Base-by-base conservation (phyloP, 768 basidiomycete species). In the Saitozyma sp. region DNA sequence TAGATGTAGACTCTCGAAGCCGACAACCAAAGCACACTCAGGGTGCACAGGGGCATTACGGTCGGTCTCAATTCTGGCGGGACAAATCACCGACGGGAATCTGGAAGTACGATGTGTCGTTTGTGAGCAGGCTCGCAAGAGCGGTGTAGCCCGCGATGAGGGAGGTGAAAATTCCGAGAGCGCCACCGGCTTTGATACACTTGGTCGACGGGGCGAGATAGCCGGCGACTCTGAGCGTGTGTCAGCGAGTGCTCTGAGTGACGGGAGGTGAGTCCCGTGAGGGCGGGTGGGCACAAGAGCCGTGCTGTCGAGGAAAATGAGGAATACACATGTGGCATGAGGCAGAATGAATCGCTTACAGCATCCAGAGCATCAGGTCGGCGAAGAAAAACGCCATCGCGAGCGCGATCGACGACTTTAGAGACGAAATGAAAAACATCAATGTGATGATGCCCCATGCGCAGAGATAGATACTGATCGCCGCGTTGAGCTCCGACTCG, bases 301-400 rank as follows among this genome's bases (percentile, higher is more conserved):
- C n/a, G n/a, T n/a, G n/a, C n/a, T n/a, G n/a, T n/a, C n/a, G n/a
- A n/a, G n/a, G n/a, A n/a, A n/a, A n/a, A n/a, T n/a, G n/a, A n/a
- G n/a, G n/a, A n/a, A n/a, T n/a, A n/a, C n/a, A n/a, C n/a, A n/a
- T n/a, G n/a, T n/a, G n/a, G n/a, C n/a, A n/a, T n/a, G n/a, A n/a
- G n/a, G n/a, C n/a, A n/a, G n/a, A n/a, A n/a, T n/a, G n/a, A n/a
- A n/a, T n/a, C n/a, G n/a, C n/a, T n/a, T n/a, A n/a, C n/a, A 45
- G 43, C 9, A 45, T 61, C 54, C 66, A 71, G 70, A 78, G 87
- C 8, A 86, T 87, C 50, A 84, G 60, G 39, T 79, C 80, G n/a
- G 87, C 82, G 82, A 79, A 84, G 76, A 81, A 75, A 71, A 87
- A 84, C 13, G 87, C 73, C 0, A 81, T 73, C 14, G 83, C 75